Evolutionary conservation across 2,329 filamentous ascomycete genomes (phyloP), one percentile per base, ranked within the genome.

Genomic region (Stagonosporopsis cucurbitacearum): DNA sequence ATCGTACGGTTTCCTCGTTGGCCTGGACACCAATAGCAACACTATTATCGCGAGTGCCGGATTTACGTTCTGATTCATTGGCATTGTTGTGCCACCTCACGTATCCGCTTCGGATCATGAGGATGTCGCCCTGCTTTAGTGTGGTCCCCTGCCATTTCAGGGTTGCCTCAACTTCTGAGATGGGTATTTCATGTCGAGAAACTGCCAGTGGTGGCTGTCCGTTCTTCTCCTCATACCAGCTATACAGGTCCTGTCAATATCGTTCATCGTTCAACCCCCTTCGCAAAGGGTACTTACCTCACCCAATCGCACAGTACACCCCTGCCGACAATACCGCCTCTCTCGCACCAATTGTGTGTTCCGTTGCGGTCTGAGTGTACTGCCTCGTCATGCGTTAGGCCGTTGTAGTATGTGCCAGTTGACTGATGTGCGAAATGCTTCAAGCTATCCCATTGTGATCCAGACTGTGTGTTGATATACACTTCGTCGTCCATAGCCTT

Each of bases 31-130:
- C 79, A 63, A 58, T 68, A 26, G 42, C 71, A 12, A 59, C 60
- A 64, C 32, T 69, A 55, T 57, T 75, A 54, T 67, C 79, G 15
- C 67, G 65, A 8, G 69, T 74, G 11, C 71, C 68, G 2, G 59
- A 60, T 41, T 71, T 71, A 23, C 70, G 65, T 19, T 67, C 69
- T 3, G 57, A 49, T 40, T 60, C 61, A 17, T 58, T 62, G 8
- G 70, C 70, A 11, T 68, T 65, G 44, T 71, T 64, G 44, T 74
- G 66, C 73, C 73, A 73, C 49, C 69, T 2, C 85, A 74, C 64
- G 68, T 79, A 85, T 8, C 84, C 84, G 45, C 68, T 73, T 1
- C 74, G 54, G 20, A 77, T 64, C 53, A 76, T 63, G 33, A 76
- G 42, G 11, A 76, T 71, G 52, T 77, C 74, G 2, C 74, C 74